phyloP scores from a whole-genome alignment of 140 eudicot genomes.

The Flaveria floridana region DNA sequence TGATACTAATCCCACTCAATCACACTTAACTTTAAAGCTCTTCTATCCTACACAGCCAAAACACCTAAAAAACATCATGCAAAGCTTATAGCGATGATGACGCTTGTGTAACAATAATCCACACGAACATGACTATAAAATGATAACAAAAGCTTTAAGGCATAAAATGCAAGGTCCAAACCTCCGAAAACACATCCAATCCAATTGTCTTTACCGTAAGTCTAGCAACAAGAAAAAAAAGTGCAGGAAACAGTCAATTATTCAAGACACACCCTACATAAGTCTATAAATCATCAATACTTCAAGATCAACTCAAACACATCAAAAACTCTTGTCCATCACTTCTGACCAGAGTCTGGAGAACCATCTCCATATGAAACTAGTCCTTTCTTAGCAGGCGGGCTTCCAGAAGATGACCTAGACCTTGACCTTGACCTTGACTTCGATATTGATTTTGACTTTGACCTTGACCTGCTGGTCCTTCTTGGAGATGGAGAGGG shows the following conservation, averaged over 20 bases:
- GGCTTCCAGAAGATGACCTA: conserved; percentile 70
- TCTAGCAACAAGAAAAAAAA: conserved; percentile 21
- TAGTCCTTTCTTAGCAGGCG: conserved; percentile 65
- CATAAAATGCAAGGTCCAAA: conserved; percentile 27
- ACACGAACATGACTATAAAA: not conserved
- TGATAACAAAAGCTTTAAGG: conserved; percentile 6
- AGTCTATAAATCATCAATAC: conserved; percentile 25
- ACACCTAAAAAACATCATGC: not conserved
- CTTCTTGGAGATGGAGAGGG: conserved; percentile 58
- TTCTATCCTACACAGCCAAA: not conserved
- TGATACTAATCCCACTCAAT: not conserved
- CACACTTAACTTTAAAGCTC: not conserved
- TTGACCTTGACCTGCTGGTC: conserved; percentile 38
- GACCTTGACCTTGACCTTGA: conserved; percentile 58
- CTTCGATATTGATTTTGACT: conserved; percentile 38
- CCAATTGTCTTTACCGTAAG: conserved; percentile 23
- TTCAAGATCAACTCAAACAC: not conserved
- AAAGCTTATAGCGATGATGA: not conserved
- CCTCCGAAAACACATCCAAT: conserved; percentile 28
- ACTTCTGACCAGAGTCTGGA: conserved; percentile 73
- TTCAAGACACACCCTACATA: conserved; percentile 40
- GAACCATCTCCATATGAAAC: conserved; percentile 94
- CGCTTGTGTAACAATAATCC: not conserved
- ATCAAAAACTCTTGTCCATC: conserved; percentile 1
- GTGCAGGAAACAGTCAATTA: conserved; percentile 29